Evolutionary conservation across 192 early-diverging fungal species (phyloP).

Genomic region (Glomus cerebriforme): DNA sequence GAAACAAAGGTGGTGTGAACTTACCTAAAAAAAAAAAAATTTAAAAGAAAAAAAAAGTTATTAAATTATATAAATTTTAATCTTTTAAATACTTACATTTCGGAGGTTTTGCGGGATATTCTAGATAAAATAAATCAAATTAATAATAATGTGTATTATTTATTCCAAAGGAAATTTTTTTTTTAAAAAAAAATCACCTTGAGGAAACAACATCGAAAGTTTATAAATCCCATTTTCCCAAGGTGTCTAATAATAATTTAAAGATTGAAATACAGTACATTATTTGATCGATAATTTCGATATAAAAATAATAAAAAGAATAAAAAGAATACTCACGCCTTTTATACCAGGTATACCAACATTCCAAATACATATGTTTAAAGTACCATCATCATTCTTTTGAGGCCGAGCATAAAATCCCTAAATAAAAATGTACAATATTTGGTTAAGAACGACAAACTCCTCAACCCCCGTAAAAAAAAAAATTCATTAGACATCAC

Average conservation of each 20-base stretch:
- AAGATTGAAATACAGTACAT: conserved; percentile 10
- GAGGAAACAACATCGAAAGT: conserved; percentile 78
- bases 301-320: too few relatives aligned
- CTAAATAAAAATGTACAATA: conserved; percentile 31
- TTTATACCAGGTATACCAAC: conserved; percentile 58
- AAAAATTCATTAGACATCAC: conserved; percentile 35
- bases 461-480: neutral
- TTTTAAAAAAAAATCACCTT: conserved; percentile 52
- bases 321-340: conserved; percentile 39
- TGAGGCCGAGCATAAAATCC: conserved; percentile 93
- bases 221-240: conserved; percentile 95
- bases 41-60: neutral
- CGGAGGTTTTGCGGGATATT: conserved; percentile 51
- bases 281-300: neutral
- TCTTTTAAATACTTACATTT: conserved; percentile 39
- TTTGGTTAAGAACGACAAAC: neutral
- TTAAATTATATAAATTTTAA: neutral
- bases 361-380: conserved; percentile 12
- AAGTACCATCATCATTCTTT: conserved; percentile 76
- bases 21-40: conserved; percentile 47
- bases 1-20: conserved; percentile 80
- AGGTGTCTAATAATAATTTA: conserved; percentile 52
- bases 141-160: neutral
- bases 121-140: conserved; percentile 28
- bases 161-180: conserved; percentile 8